phyloP scores from a whole-genome alignment of 2,329 filamentous ascomycete species.

The Nothophaeocryptopus gaeumannii region DNA sequence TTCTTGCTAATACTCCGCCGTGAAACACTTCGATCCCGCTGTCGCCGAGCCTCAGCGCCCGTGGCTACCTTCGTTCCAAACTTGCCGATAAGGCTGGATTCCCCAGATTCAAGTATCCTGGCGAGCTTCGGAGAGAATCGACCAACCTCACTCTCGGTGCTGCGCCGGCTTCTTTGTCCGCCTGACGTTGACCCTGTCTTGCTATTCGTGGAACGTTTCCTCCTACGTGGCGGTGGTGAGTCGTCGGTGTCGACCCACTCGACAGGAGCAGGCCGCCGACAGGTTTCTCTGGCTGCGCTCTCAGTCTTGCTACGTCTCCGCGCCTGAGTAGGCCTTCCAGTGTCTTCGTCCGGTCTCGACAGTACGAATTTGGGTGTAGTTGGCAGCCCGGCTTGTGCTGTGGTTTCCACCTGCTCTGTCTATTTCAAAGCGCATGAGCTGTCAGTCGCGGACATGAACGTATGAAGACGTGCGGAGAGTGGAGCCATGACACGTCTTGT shows the following conservation, averaged over 20 bases:
- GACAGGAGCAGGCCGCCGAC: conserved; percentile 17
- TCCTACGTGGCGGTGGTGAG: conserved; percentile 14
- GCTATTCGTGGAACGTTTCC: conserved; percentile 11
- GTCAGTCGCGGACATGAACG: conserved; percentile 20
- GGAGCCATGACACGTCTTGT: conserved; percentile 13
- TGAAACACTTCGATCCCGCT: conserved; percentile 14
- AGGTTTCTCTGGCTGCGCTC: conserved; percentile 19
- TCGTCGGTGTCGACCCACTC: conserved; percentile 32
- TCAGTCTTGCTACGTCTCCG: conserved; percentile 25
- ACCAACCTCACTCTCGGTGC: conserved; percentile 23
- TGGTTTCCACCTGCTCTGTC: conserved; percentile 13
- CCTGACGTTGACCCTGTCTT: conserved; percentile 15
- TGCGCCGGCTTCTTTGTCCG: conserved; percentile 12
- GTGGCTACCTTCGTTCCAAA: conserved; percentile 13
- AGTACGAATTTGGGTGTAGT: conserved; percentile 26
- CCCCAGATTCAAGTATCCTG: conserved; percentile 41
- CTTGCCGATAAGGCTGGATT: conserved; percentile 22
- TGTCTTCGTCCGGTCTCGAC: conserved; percentile 24
- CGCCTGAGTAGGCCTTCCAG: conserved; percentile 15
- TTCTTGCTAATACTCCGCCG: conserved; percentile 19
- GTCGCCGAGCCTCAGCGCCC: conserved; percentile 12
- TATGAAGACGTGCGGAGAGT: conserved; percentile 10
- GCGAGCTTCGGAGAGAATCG: conserved; percentile 41
- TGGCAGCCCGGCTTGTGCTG: conserved; percentile 19
- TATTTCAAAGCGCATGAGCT: conserved; percentile 22